A percentile compares a stretch with the other conserved stretches of the same genome.
Conservation (phyloP, 2,329 filamentous ascomycete genomes). For the Hypoxylon sp. region DNA sequence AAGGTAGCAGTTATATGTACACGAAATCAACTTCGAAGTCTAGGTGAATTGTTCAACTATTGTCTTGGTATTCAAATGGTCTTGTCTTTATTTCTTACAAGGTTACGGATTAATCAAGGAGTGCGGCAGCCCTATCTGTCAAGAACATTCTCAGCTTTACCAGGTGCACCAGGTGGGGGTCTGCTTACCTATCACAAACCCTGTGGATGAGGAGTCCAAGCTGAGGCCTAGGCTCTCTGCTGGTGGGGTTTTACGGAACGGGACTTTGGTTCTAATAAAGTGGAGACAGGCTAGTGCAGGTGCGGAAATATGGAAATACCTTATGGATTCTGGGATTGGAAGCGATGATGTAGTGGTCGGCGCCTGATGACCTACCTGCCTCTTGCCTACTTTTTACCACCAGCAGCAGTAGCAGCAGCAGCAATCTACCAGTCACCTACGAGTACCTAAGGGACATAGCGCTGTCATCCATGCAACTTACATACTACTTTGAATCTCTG, state of each 20-base stretch:
- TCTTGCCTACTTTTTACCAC: no score
- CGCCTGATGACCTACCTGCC: slow-evolving; percentile 20
- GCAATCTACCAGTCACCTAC: no score
- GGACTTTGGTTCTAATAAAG: slow-evolving; percentile 27
- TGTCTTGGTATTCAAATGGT: slow-evolving; percentile 1
- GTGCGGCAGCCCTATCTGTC: slow-evolving; percentile 23
- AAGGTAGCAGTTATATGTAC: no score
- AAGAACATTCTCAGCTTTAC: slow-evolving; percentile 24
- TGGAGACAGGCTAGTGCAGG: slow-evolving; percentile 11
- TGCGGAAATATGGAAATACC: slow-evolving; percentile 14
- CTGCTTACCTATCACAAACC: slow-evolving; percentile 14
- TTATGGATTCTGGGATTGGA: no score
- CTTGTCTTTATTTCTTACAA: no score
- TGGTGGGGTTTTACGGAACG: slow-evolving; percentile 31
- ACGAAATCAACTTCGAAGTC: no score
- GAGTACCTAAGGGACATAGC: no score
- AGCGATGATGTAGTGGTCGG: slow-evolving; percentile 32
- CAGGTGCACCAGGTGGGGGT: slow-evolving; percentile 15
- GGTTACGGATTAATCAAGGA: no score
- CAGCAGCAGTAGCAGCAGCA: no score
- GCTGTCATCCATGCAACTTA: no score
- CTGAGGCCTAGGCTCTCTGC: slow-evolving; percentile 29
- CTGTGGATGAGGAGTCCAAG: slow-evolving; percentile 12
- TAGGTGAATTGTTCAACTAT: not conserved
- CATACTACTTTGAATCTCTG: slow-evolving; percentile 2